A percentile compares a stretch with the other conserved stretches of the same genome.
These are phyloP conservation scores for Hylodesmum podocarpum DNA, from an alignment of 306 rosid species.

Conservation along the genomic window DNA sequence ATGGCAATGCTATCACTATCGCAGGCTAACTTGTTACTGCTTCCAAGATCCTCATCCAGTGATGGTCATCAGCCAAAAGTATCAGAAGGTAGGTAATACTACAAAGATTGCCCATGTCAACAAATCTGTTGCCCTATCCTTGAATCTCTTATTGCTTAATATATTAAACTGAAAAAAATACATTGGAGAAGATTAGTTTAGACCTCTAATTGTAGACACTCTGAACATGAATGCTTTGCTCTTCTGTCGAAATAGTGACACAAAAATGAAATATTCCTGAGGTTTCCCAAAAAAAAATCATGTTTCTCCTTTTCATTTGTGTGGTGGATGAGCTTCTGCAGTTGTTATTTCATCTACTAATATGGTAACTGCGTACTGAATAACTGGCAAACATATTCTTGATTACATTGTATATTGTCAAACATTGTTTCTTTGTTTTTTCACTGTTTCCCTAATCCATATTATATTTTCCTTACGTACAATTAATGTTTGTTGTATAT, in stretches of 20 bases:
- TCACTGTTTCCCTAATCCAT: background rate
- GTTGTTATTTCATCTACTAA: background rate
- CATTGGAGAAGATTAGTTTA: slow-evolving; percentile 12
- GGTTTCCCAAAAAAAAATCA: background rate
- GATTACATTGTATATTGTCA: slow-evolving; percentile 1
- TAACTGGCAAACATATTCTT: background rate
- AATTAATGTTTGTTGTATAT: slow-evolving; percentile 26
- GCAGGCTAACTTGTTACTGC: slow-evolving; percentile 90
- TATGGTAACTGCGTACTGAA: background rate
- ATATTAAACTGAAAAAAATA: slow-evolving; percentile 1
- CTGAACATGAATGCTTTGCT: background rate
- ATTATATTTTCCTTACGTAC: background rate
- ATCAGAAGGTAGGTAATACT: slow-evolving; percentile 69
- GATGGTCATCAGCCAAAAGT: slow-evolving; percentile 88
- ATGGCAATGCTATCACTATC: slow-evolving; percentile 87
- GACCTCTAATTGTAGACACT: background rate
- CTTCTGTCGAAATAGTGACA: background rate
- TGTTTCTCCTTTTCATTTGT: background rate
- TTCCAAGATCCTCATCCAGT: slow-evolving; percentile 86
- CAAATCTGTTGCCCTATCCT: background rate
- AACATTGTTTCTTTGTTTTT: background rate
- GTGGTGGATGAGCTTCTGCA: background rate
- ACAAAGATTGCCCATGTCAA: background rate
- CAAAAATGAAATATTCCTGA: background rate
- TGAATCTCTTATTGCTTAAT: slow-evolving; percentile 5